A percentile compares a stretch with the other conserved stretches of the same genome.
Conservation (phyloP, 176 grass and related monocot genomes). For the Ensete glaucum region DNA sequence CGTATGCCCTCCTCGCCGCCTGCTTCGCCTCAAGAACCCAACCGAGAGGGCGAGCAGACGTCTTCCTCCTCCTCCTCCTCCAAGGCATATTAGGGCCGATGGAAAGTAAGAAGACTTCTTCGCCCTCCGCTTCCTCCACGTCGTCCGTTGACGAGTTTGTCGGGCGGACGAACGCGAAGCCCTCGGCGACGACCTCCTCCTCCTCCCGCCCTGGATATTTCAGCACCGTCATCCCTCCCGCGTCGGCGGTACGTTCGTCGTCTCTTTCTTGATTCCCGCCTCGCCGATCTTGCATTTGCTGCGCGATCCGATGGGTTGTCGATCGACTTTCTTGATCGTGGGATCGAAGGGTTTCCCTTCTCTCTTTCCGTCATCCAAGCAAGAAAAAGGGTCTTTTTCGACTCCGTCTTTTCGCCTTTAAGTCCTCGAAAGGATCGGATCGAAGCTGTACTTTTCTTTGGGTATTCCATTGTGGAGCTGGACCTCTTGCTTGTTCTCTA, state of each 20-base stretch:
- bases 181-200: background rate
- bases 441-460: no score
- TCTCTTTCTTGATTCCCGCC: no score
- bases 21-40: background rate
- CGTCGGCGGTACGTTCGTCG: background rate
- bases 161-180: background rate
- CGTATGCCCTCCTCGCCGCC: background rate
- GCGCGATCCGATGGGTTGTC: no score
- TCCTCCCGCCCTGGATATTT: background rate
- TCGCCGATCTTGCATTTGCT: no score
- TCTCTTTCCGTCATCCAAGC: no score
- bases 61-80: background rate
- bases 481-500: no score
- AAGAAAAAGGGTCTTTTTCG: no score
- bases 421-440: no score
- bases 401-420: no score
- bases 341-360: no score
- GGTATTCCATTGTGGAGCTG: no score
- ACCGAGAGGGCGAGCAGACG: background rate
- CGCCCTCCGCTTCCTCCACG: background rate
- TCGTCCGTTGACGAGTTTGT: background rate
- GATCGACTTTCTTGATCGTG: no score
- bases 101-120: background rate
- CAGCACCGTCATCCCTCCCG: constrained; percentile 1
- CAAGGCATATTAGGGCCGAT: background rate